A percentile compares a stretch with the other conserved stretches of the same genome.
phyloP scores from a whole-genome alignment of 305 asterid genomes.

The Coffea humblotiana region DNA sequence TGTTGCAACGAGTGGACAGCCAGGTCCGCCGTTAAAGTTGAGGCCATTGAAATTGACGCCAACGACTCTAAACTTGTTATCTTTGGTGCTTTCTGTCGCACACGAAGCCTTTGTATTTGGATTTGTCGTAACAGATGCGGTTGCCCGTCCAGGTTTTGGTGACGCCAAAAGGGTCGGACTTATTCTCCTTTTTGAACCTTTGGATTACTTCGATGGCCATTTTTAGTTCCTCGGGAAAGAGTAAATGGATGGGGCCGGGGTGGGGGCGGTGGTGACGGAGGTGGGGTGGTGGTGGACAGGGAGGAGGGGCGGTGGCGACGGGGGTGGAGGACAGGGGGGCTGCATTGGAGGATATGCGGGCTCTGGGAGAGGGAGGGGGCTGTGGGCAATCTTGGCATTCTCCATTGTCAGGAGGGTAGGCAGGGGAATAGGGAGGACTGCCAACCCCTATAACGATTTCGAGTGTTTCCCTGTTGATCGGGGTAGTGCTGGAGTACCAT shows the following conservation, averaged over 20 bases:
- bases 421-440: constrained; percentile 16
- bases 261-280: neutral
- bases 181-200: constrained; percentile 27
- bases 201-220: constrained; percentile 28
- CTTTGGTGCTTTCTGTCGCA: constrained; percentile 34
- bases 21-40: neutral
- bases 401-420: constrained; percentile 31
- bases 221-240: constrained; percentile 24
- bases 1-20: neutral
- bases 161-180: constrained; percentile 16
- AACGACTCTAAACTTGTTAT: constrained; percentile 27
- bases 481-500: neutral
- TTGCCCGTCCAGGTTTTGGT: constrained; percentile 46
- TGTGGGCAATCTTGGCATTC: constrained; percentile 31
- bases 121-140: constrained; percentile 32
- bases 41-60: constrained; percentile 43
- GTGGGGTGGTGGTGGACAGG: neutral
- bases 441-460: constrained; percentile 39
- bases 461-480: constrained; percentile 21
- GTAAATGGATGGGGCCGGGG: neutral
- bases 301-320: neutral
- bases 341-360: neutral
- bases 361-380: constrained; percentile 24
- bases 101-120: constrained; percentile 46
- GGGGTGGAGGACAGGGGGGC: neutral